Base-by-base conservation (phyloP, 768 basidiomycete species). In the Leucosporidium yakuticum region DNA sequence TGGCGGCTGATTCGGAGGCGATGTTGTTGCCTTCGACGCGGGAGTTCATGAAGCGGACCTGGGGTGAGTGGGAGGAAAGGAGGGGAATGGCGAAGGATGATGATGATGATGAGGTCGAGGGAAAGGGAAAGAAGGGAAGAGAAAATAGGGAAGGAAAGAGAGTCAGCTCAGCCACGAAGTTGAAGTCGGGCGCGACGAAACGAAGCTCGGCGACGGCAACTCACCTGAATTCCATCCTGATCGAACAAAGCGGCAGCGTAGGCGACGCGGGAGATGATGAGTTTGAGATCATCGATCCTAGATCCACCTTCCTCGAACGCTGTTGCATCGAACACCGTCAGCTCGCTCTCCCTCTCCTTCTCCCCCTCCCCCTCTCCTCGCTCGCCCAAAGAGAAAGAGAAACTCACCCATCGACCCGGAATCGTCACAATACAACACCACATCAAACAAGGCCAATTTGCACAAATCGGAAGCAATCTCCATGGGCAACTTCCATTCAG, bases 401-500 rank as follows among this genome's bases (percentile, higher is more conserved):
- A 17, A 44, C 39, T 44, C 39, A 44, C 39, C 39, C 39, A 44
- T 44, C 39, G 39, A 44, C 14, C 39, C 39, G 1, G 73, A 75
- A 62, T 78, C 78, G 64, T 80, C 80, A 47, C 77, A 55, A 17
- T 59, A 76, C 50, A 79, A 73, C 49, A 78, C 65, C 7, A 77
- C 67, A 63, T 81, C 81, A 66, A 80, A 81, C 50, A 81, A 71
- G 0, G 79, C 65, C 11, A 81, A 63, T 70, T 80, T 78, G 49
- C 78, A 75, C n/a, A 81, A 66, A 69, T 82, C 81, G 31, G 74
- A 73, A 5, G 80, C 80, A n/a, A 82, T 69, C 71, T 82, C 81
- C 48, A 75, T 74, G 25, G 80, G 80, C 64, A 80, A 73, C 39
- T 75, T 69, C 81, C 80, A 81, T 63, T 79, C 76, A 2, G 69